phyloP scores from a whole-genome alignment of 2,329 filamentous ascomycete genomes.

The Sphaerostilbella broomeana region DNA sequence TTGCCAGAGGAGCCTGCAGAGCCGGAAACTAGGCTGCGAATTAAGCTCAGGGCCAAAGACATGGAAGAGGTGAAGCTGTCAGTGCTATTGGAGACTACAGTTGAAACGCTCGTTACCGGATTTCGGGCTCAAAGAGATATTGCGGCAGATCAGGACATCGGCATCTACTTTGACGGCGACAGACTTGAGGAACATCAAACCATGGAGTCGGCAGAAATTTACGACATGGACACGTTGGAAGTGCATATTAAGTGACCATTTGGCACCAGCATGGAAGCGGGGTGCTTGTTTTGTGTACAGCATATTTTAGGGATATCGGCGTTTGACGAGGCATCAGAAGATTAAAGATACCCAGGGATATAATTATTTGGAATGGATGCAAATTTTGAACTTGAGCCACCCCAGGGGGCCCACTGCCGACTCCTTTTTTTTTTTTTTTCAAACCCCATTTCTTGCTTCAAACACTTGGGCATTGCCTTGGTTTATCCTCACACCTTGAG shows the following conservation, averaged over 20 bases:
- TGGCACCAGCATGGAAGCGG: not conserved
- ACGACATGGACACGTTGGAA: constrained; percentile 69
- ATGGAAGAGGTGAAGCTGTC: constrained; percentile 44
- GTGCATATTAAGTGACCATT: constrained; percentile 53
- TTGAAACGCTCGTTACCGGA: constrained; percentile 55
- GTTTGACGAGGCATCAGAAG: constrained; percentile 15
- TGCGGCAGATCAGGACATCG: constrained; percentile 44
- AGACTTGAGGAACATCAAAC: constrained; percentile 52
- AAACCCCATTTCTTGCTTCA: too few species aligned
- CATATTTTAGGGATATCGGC: constrained; percentile 8
- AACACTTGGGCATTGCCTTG: too few species aligned
- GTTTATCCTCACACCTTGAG: not conserved
- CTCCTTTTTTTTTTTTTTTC: too few species aligned
- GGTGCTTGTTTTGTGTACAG: constrained; percentile 1
- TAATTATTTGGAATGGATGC: constrained; percentile 4
- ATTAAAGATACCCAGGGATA: constrained; percentile 25
- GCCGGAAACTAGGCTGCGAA: constrained; percentile 35
- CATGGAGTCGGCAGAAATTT: constrained; percentile 63
- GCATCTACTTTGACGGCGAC: constrained; percentile 71
- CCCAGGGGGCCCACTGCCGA: too few species aligned
- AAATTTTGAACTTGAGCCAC: too few species aligned
- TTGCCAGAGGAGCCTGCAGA: constrained; percentile 18
- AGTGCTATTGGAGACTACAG: constrained; percentile 48
- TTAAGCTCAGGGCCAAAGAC: constrained; percentile 49
- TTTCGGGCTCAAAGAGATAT: constrained; percentile 54